These are phyloP conservation scores for Colletotrichum trifolii DNA, from an alignment of 2,329 filamentous ascomycete species.

Conservation along the genomic window DNA sequence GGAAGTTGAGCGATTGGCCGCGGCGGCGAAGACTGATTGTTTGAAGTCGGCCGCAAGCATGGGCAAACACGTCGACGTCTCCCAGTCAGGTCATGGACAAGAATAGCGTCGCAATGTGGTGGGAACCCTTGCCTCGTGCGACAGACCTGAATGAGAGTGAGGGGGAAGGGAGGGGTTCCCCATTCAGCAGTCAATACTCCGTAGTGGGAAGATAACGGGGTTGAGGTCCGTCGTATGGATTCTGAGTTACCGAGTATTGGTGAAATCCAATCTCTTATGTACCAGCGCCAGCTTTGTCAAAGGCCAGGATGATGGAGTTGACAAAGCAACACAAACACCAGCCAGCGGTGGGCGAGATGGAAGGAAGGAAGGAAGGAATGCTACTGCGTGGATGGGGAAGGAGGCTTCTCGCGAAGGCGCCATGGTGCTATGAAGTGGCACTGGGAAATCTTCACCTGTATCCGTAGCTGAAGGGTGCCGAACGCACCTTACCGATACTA, in stretches of 20 bases:
- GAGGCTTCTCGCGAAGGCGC: neutral
- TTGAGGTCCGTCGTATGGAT: neutral
- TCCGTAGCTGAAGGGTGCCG: too few relatives aligned
- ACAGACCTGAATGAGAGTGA: constrained; percentile 14
- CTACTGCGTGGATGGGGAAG: neutral
- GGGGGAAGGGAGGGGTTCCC: neutral
- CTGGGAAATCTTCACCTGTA: too few relatives aligned
- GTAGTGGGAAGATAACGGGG: neutral
- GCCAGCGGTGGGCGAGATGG: neutral
- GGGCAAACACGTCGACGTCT: constrained; percentile 23
- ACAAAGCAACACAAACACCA: neutral
- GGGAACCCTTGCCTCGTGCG: constrained; percentile 24
- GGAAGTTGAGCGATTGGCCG: constrained; percentile 9
- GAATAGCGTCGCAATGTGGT: constrained; percentile 18
- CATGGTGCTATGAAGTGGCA: neutral
- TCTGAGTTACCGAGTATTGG: too few relatives aligned
- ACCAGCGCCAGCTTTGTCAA: neutral
- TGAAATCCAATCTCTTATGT: too few relatives aligned
- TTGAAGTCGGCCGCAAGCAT: constrained; percentile 9
- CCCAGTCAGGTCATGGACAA: constrained; percentile 7
- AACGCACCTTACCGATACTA: too few relatives aligned
- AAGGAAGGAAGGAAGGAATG: neutral
- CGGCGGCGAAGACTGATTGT: neutral
- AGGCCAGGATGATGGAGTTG: constrained; percentile 10
- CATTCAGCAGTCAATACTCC: neutral